Evolutionary conservation across 2,329 filamentous ascomycete species (phyloP).

Genomic region (Akanthomyces muscarius): DNA sequence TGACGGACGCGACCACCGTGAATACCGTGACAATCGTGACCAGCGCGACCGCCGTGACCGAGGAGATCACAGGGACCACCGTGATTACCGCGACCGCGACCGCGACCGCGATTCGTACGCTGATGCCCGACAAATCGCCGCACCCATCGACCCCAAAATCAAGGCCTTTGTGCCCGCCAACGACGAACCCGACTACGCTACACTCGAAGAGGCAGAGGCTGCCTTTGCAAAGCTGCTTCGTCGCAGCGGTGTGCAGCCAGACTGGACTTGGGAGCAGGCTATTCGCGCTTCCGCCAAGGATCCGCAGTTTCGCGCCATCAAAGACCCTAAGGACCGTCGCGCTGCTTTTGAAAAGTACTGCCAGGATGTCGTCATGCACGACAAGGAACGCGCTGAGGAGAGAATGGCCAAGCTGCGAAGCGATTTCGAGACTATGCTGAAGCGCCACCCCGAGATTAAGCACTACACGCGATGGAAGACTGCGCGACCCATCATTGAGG

Average conservation of each 20-base stretch:
- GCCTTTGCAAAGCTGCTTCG: constrained; percentile 89
- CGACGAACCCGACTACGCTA: constrained; percentile 74
- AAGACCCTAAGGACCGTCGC: constrained; percentile 87
- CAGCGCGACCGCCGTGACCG: constrained; percentile 21
- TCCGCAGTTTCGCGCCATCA: constrained; percentile 86
- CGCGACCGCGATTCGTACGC: constrained; percentile 40
- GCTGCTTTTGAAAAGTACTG: constrained; percentile 93
- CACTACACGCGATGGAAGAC: constrained; percentile 97
- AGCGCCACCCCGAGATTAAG: constrained; percentile 93
- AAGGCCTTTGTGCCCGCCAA: constrained; percentile 59
- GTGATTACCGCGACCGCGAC: constrained; percentile 27
- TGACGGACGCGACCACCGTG: constrained; percentile 20
- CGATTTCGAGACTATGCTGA: constrained; percentile 95
- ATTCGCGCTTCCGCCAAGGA: constrained; percentile 85
- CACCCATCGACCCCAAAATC: constrained; percentile 51
- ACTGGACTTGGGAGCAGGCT: constrained; percentile 90
- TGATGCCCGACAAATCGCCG: constrained; percentile 56
- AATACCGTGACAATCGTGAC: constrained; percentile 19
- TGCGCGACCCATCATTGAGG: constrained; percentile 87
- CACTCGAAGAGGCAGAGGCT: constrained; percentile 81
- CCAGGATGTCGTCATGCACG: constrained; percentile 81
- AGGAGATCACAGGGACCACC: constrained; percentile 29
- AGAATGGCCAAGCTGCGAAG: constrained; percentile 84
- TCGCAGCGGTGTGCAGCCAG: constrained; percentile 78
- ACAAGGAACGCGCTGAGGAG: constrained; percentile 92